Evolutionary conservation across 2,329 filamentous ascomycete genomes (phyloP), one percentile per base, ranked within the genome.

Genomic region (Colletotrichum horii): DNA sequence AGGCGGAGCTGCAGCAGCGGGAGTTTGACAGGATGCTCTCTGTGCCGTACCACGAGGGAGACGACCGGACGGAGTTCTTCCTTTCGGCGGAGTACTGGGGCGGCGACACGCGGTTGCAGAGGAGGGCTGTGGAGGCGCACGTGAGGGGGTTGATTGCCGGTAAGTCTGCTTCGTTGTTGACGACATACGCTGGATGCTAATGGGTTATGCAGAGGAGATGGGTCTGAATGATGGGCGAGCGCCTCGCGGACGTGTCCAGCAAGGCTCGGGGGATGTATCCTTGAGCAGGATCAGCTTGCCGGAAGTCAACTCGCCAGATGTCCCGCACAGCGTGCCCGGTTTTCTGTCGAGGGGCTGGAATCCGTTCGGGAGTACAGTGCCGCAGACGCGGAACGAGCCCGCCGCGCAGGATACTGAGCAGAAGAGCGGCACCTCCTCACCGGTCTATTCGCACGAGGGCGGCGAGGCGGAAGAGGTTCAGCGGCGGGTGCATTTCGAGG

Each of bases 1-100:
- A 15, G 15, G 66, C 43, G 19, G 70, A 74, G 22, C 24, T 14
- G 9, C n/a, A 15, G 28, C n/a, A 32, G 62, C 15, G 28, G 36
- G 30, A 66, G 61, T 22, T 62, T 16, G 52, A 62, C n/a, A 24
- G 48, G 24, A 48, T 94, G 79, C 83, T 87, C 70, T 93, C 90
- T 3, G 87, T 88, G 12, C 90, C 87, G 3, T 72, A 72, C 30
- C 69, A 77, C 22, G 70, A 71, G 48, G 55, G 12, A 3, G 24
- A 55, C 38, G 73, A 73, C 16, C 19, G 26, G 32, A 76, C 22
- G 56, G 75, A 22, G 67, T 83, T 83, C 38, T 66, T 76, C 79
- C 80, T 5, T 1, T 67, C 70, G 30, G 69, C 75, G 15, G 78
- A 80, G 66, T 83, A 80, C 66, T 80, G 81, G 79, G 77, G 77